Evolutionary conservation across 1,284 basidiomycete genomes (phyloP), one percentile per base, ranked within the genome.

Genomic region (Mycena citricolor): DNA sequence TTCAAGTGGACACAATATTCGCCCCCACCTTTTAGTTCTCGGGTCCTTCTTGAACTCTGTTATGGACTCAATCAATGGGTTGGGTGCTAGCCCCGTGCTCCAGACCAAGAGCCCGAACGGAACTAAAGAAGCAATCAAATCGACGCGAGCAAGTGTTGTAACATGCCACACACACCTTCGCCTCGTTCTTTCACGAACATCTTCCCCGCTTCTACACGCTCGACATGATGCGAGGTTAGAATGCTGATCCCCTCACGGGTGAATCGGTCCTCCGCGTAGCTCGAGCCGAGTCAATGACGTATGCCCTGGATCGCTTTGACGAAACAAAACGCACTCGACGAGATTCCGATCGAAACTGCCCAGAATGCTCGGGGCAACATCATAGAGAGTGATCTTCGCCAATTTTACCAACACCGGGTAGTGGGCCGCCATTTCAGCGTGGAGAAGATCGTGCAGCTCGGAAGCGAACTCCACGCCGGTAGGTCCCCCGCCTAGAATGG

Each of bases 401-500:
- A 86, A 58, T 48, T 72, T 72, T 44, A 79, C 75, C 44, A 90
- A 71, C 3, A 68, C 57, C 4, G 86, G 85, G 57, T 82, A 89
- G 55, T 83, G 71, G 30, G 68, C 66, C n/a, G 71, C 60, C 5
- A 94, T 76, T 52, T 97, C 93, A 21, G 81, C 75, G 45, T 81
- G 79, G 43, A 94, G 71, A 31, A 95, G 73, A 61, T 97, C 92
- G 50, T 90, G 82, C 44, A 97, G 64, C 63, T 95, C 93, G 7
- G 91, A 90, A 0, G 86, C 79, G 56, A 92, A 91, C 62, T 93
- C 90, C 42, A 91, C 83, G 2, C 90, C 90, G 6, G 83, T 86
- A 2, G 83, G 83, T 11, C 83, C 84, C 28, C 82, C 83, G n/a
- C 80, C 80, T 81, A 46, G 17, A 23, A 40, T n/a, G 25, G 7